Evolutionary conservation across 1,284 basidiomycete species (phyloP), one percentile per base, ranked within the genome.

Genomic region (Ustilago tritici): DNA sequence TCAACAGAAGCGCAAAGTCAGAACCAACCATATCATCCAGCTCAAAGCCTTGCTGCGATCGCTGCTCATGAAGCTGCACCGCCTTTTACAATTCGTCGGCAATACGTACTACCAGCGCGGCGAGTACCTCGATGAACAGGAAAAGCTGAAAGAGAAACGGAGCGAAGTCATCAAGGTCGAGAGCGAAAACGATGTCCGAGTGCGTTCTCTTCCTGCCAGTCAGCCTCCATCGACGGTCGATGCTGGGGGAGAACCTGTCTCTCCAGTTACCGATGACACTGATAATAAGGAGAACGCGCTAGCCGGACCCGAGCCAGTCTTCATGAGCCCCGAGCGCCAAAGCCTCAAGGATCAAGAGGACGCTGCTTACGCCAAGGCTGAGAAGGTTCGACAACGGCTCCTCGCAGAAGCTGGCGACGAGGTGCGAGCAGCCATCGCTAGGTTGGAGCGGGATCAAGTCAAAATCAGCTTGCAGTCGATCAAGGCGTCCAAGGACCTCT

Each of bases 101-200:
- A 83, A 84, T 55, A 61, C 79, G 41, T 84, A 71, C 67, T 85
- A 73, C 28, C 82, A 82, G 36, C 61, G 82, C 35, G 82, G 80
- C 46, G 76, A 85, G 54, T 59, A 58, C 46, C 54, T 68, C 12
- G 72, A 78, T 40, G 64, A 74, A 46, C 57, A 64, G 12, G 43
- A 64, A 28, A 62, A 56, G 23, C 11, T 28, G 1, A 35, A 47
- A 40, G 36, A 38, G 11, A 28, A 28, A 28, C 23, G 23, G 19
- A 47, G 36, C 0, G 52, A 23, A n/a, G 41, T 14, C 10, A 15
- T 19, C 40, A 12, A 36, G 15, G 12, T 34, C 28, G 49, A 50
- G 14, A 9, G 31, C 12, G 49, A 17, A 7, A 19, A 17, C 19
- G 3, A 19, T 19, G 43, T 6, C 43, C 43, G 19, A 19, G 43